Percentiles rank a stretch among this genome's conserved stretches.
Evolutionary conservation across 2,329 filamentous ascomycete genomes (phyloP).

Genomic region (Exophiala sp.): DNA sequence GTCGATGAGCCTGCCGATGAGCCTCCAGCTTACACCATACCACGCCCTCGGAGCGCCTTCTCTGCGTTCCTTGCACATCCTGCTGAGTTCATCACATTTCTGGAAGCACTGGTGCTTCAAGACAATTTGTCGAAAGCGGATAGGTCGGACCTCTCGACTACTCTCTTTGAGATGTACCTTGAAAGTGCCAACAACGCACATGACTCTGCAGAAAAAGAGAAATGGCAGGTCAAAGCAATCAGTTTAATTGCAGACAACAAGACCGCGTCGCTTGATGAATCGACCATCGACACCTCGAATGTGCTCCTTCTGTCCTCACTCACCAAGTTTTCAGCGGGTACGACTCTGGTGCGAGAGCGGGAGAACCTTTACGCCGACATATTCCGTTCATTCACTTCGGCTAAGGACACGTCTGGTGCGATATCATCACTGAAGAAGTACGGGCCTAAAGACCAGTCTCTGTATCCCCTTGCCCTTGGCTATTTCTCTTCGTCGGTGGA

Average conservation of each 20-base stretch:
- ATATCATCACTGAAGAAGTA: constrained; percentile 90
- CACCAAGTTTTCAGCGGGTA: constrained; percentile 84
- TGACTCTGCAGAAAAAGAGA: constrained; percentile 58
- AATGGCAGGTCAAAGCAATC: constrained; percentile 90
- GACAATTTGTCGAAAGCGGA: constrained; percentile 68
- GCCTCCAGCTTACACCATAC: constrained; percentile 65
- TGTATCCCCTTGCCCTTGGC: constrained; percentile 86
- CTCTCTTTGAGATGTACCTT: constrained; percentile 96
- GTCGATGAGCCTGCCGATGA: constrained; percentile 27
- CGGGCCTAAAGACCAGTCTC: constrained; percentile 80
- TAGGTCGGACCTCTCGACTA: constrained; percentile 84
- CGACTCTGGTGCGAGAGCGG: constrained; percentile 88
- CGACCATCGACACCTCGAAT: constrained; percentile 87
- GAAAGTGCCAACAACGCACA: constrained; percentile 78
- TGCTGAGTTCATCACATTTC: constrained; percentile 84
- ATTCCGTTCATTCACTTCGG: constrained; percentile 90
- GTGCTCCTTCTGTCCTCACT: constrained; percentile 89
- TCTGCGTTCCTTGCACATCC: constrained; percentile 95
- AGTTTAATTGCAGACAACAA: constrained; percentile 73
- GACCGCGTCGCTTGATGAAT: constrained; percentile 28
- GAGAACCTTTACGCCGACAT: constrained; percentile 91
- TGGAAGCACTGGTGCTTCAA: constrained; percentile 80
- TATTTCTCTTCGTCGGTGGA: constrained; percentile 86
- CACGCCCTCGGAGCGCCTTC: constrained; percentile 83
- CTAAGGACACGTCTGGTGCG: constrained; percentile 85